Percentiles rank a stretch among this genome's conserved stretches.
Evolutionary conservation across 768 basidiomycete genomes (phyloP).

Genomic region (Trichaptum fuscoviolaceum): DNA sequence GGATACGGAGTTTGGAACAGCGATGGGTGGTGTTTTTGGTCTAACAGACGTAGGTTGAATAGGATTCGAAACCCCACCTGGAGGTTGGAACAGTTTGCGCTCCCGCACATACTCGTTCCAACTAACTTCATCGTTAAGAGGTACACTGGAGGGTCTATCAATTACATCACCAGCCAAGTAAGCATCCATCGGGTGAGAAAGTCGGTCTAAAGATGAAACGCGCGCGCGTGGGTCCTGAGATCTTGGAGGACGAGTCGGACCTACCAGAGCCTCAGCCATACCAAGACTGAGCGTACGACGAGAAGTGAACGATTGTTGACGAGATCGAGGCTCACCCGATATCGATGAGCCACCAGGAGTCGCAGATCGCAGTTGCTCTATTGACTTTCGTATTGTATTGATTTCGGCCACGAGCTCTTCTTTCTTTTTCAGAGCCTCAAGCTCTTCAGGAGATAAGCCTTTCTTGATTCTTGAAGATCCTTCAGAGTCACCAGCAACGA

Average conservation of each 20-base stretch:
- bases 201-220: conserved; percentile 64
- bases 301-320: conserved; percentile 60
- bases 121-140: conserved; percentile 60
- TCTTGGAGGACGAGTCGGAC: conserved; percentile 58
- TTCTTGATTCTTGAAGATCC: conserved; percentile 30
- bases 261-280: conserved; percentile 45
- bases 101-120: conserved; percentile 88
- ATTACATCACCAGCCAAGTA: conserved; percentile 48
- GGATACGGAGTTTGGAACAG: conserved; percentile 63
- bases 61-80: conserved; percentile 73
- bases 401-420: conserved; percentile 73
- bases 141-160: conserved; percentile 65
- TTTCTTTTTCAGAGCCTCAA: conserved; percentile 54
- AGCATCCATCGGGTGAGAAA: conserved; percentile 42
- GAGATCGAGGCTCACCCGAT: conserved; percentile 49
- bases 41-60: conserved; percentile 55
- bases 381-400: conserved; percentile 71
- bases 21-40: conserved; percentile 23
- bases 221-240: conserved; percentile 62
- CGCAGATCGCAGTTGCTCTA: conserved; percentile 69
- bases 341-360: conserved; percentile 59
- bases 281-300: conserved; percentile 66
- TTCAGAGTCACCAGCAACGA: conserved; percentile 44
- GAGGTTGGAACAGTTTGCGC: conserved; percentile 79
- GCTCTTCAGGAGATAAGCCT: conserved; percentile 34